phyloP scores from a whole-genome alignment of 2,329 filamentous ascomycete genomes.

The Aurifilum marmelostoma region DNA sequence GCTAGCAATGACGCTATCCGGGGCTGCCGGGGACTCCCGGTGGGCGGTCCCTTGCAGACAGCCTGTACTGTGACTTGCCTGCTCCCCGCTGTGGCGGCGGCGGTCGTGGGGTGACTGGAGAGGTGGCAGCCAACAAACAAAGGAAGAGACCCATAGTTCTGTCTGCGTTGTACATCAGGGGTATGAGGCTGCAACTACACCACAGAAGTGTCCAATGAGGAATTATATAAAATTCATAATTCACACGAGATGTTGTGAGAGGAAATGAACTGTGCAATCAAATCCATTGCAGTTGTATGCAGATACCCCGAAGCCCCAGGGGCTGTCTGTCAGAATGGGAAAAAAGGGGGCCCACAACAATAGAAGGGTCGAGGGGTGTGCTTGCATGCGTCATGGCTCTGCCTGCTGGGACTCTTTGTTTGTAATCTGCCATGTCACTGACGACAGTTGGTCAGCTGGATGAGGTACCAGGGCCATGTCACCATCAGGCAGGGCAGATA shows the following conservation, averaged over 20 bases:
- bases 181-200: neutral
- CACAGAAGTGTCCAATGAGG: neutral
- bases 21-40: slow-evolving; percentile 8
- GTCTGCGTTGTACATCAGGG: neutral
- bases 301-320: neutral
- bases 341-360: neutral
- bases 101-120: neutral
- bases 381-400: neutral
- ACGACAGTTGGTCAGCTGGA: neutral
- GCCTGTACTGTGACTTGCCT: neutral
- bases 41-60: slow-evolving; percentile 4
- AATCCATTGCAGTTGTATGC: neutral
- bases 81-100: neutral
- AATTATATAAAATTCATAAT: neutral
- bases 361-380: neutral
- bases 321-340: neutral
- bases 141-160: neutral
- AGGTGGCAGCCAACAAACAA: neutral
- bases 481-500: neutral
- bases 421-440: neutral
- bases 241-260: too few species aligned
- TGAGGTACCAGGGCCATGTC: neutral
- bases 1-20: slow-evolving; percentile 1
- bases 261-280: neutral
- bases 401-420: neutral